These are phyloP conservation scores for Drosera capensis DNA, from an alignment of 148 eudicot genomes.

Conservation along the genomic window DNA sequence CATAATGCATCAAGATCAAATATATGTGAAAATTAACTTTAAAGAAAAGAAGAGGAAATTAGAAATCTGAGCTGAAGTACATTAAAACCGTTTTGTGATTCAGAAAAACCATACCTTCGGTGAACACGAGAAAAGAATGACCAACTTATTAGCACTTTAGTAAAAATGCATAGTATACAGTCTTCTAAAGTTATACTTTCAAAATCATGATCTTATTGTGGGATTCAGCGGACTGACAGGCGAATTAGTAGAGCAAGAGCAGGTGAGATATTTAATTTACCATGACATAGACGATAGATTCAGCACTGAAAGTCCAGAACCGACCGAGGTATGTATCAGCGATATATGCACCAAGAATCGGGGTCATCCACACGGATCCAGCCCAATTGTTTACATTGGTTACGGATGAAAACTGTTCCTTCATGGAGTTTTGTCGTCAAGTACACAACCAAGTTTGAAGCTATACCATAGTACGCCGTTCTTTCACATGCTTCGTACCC, in stretches of 20 bases:
- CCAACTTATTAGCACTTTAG: no score
- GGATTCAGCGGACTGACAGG: not conserved
- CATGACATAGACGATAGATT: slow-evolving; percentile 61
- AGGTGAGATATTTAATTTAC: slow-evolving; percentile 18
- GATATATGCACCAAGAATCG: slow-evolving; percentile 68
- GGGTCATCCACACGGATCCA: slow-evolving; percentile 83
- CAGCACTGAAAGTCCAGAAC: slow-evolving; percentile 78
- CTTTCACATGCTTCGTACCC: slow-evolving; percentile 80
- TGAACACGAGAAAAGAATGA: no score
- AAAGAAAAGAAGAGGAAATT: no score
- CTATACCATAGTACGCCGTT: slow-evolving; percentile 82
- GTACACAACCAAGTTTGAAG: slow-evolving; percentile 75
- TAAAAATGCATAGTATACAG: no score
- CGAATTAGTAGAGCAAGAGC: not conserved
- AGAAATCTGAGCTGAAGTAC: no score
- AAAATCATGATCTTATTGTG: no score
- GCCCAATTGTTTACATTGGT: slow-evolving; percentile 89
- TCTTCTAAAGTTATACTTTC: no score
- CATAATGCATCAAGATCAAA: not conserved
- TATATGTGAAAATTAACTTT: not conserved
- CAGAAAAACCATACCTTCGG: no score
- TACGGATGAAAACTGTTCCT: slow-evolving; percentile 74
- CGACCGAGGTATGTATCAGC: slow-evolving; percentile 82
- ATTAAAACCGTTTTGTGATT: no score
- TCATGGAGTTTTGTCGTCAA: slow-evolving; percentile 73